A percentile compares a stretch with the other conserved stretches of the same genome.
These are phyloP conservation scores for Endoconidiophora polonica DNA, from an alignment of 2,329 filamentous ascomycete genomes.

Conservation along the genomic window DNA sequence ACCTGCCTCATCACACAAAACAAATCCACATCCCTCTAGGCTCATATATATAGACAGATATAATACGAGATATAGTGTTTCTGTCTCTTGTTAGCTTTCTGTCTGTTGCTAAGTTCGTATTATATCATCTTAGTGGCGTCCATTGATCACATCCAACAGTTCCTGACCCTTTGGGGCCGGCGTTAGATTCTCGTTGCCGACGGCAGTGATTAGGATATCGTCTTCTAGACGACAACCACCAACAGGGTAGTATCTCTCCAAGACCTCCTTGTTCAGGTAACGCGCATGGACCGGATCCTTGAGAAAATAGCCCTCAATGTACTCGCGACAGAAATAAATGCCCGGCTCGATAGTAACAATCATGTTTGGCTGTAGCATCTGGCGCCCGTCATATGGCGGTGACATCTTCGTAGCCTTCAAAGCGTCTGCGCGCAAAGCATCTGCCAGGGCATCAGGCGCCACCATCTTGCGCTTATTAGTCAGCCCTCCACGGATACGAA, in stretches of 20 bases:
- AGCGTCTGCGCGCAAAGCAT: background rate
- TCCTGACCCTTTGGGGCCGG: constrained; percentile 60
- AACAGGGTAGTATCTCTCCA: constrained; percentile 57
- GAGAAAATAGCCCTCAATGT: constrained; percentile 53
- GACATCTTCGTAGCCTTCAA: constrained; percentile 12
- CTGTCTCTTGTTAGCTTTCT: too few species aligned
- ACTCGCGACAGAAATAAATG: constrained; percentile 60
- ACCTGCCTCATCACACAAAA: too few species aligned
- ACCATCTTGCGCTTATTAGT: constrained; percentile 26
- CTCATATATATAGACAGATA: constrained; percentile 6
- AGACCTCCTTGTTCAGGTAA: constrained; percentile 47
- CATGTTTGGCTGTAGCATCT: constrained; percentile 41
- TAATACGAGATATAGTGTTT: background rate
- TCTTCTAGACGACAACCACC: constrained; percentile 91
- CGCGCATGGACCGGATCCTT: constrained; percentile 38
- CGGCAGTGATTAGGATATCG: constrained; percentile 62
- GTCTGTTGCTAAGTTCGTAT: background rate
- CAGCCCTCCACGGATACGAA: constrained; percentile 19
- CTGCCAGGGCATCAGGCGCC: constrained; percentile 21
- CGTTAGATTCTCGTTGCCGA: constrained; percentile 72
- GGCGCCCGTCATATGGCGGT: constrained; percentile 20
- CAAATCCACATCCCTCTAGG: background rate
- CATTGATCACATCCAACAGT: constrained; percentile 44
- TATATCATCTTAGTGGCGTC: constrained; percentile 13
- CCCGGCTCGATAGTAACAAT: constrained; percentile 70